phyloP scores from a whole-genome alignment of 768 basidiomycete species.

The Cyathus striatus region DNA sequence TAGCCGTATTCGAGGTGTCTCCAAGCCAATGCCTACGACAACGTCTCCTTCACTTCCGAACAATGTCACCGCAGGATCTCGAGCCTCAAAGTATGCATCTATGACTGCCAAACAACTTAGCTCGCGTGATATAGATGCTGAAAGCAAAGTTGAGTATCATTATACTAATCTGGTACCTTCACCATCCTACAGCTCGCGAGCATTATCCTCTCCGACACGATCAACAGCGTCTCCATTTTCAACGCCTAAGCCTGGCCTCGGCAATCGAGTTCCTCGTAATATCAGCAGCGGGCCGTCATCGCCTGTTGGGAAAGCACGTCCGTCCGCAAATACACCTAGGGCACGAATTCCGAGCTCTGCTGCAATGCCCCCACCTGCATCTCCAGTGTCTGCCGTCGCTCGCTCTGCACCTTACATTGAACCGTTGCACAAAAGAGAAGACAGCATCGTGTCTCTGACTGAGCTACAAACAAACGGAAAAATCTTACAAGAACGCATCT shows the following conservation, averaged over 20 bases:
- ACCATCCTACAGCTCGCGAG: constrained; percentile 29
- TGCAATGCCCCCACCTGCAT: constrained; percentile 79
- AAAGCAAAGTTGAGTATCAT: background rate
- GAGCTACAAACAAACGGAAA: constrained; percentile 35
- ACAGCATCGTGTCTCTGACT: constrained; percentile 22
- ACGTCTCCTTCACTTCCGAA: constrained; percentile 26
- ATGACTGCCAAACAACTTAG: constrained; percentile 82
- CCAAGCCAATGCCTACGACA: constrained; percentile 25
- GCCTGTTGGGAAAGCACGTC: constrained; percentile 26
- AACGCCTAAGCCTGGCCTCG: constrained; percentile 56
- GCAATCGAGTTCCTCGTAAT: constrained; percentile 25
- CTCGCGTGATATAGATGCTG: constrained; percentile 26
- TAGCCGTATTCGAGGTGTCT: constrained; percentile 16
- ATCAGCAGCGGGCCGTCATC: constrained; percentile 27
- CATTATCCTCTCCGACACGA: constrained; percentile 35
- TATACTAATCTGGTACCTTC: constrained; percentile 2
- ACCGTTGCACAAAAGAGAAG: constrained; percentile 11
- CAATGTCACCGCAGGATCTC: constrained; percentile 73
- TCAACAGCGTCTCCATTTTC: constrained; percentile 57
- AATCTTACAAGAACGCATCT: constrained; percentile 45
- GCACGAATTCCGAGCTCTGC: constrained; percentile 66
- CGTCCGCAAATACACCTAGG: constrained; percentile 53
- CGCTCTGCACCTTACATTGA: constrained; percentile 21
- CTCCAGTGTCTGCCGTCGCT: constrained; percentile 36
- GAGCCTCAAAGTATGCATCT: constrained; percentile 79